Evolutionary conservation across 2,329 filamentous ascomycete genomes (phyloP), one percentile per base, ranked within the genome.

Genomic region (Nemania abortiva): DNA sequence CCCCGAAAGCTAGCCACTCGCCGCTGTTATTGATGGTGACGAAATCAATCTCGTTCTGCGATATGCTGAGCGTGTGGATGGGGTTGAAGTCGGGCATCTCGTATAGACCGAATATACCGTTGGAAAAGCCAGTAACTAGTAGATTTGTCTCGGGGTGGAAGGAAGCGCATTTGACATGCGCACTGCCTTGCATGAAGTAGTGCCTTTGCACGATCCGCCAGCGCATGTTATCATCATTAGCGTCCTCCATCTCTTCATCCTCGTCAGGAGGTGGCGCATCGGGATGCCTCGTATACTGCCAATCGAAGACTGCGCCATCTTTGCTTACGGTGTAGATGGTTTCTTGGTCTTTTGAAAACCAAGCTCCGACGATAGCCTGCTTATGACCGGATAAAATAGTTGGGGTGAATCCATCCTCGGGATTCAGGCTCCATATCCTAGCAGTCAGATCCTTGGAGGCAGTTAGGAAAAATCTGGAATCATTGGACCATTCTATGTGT

Each of bases 1-100:
- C 96, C 15, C 95, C 96, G 79, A 99, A 98, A 0, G 97, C 97
- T 24, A 99, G 84, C 96, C 96, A 99, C 82, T 98, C 95, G 61
- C 96, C 96, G 37, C 91, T 93, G 79, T 93, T 92, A 83, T 98
- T 99, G 77, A 98, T 94, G 0, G 94, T 93, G 65, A 98, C 93
- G 76, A 92, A 94, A 78, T 98, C 95, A 70, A 99, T 98, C 74
- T 97, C 93, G 76, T 96, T 97, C 80, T 98, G 95, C 0, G 96
- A 98, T 76, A 99, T 97, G 82, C 94, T 97, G 66, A 89, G 81
- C 60, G 93, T 96, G 81, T 99, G 96, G 58, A 99, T 97, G 81
- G 93, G 91, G 81, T 93, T 97, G 81, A 98, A 98, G 73, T 95
- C 93, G 11, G 97, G 97, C 83, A 99, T 88, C 79, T 99, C 96